Conservation (phyloP, 2,329 filamentous ascomycete species). For the Stachybotrys chartarum region DNA sequence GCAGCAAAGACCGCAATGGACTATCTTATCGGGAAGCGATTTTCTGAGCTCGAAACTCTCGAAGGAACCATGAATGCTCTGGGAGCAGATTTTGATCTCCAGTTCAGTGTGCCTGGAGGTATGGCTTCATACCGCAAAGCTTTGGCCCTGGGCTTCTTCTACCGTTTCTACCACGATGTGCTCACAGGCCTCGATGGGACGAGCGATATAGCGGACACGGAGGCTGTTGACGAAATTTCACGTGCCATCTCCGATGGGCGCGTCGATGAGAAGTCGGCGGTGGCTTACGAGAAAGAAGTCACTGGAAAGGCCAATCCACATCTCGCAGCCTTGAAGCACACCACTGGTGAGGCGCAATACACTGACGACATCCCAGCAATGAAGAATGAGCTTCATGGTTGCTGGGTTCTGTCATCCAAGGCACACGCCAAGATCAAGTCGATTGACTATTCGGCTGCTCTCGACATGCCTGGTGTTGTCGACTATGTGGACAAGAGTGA, state of each 20-base stretch:
- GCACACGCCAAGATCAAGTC: slow-evolving; percentile 78
- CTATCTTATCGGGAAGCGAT: slow-evolving; percentile 69
- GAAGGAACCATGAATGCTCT: slow-evolving; percentile 86
- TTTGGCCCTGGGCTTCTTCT: slow-evolving; percentile 88
- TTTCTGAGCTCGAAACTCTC: slow-evolving; percentile 73
- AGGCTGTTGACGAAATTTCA: slow-evolving; percentile 79
- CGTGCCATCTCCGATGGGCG: slow-evolving; percentile 72
- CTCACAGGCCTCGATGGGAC: slow-evolving; percentile 52
- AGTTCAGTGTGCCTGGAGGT: slow-evolving; percentile 86
- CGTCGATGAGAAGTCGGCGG: slow-evolving; percentile 68
- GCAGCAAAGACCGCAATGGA: slow-evolving; percentile 70
- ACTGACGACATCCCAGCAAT: slow-evolving; percentile 88
- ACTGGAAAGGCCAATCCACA: slow-evolving; percentile 83
- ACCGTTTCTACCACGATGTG: slow-evolving; percentile 91
- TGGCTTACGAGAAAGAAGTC: slow-evolving; percentile 73
- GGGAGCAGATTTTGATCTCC: slow-evolving; percentile 82
- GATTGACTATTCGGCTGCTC: slow-evolving; percentile 66
- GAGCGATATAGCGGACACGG: slow-evolving; percentile 50
- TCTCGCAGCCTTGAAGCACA: slow-evolving; percentile 87
- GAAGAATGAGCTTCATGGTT: slow-evolving; percentile 84
- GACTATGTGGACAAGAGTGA: slow-evolving; percentile 79
- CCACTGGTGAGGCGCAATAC: slow-evolving; percentile 89
- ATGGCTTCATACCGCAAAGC: slow-evolving; percentile 97
- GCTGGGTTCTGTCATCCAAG: slow-evolving; percentile 80
- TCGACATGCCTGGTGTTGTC: slow-evolving; percentile 80